Evolutionary conservation across 306 rosid species (phyloP).

Genomic region (Malus sieversii): DNA sequence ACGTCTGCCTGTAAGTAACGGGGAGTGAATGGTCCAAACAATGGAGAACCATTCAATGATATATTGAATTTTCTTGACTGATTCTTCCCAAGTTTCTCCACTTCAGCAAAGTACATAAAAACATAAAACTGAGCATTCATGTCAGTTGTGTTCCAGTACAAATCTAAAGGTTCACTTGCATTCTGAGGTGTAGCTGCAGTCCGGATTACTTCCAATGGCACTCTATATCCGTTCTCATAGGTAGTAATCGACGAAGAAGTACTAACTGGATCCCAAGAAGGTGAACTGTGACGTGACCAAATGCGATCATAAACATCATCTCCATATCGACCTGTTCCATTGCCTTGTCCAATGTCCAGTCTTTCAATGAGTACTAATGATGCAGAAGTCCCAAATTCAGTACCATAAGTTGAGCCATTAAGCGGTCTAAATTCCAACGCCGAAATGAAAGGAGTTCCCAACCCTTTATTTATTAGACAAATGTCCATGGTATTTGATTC

Average conservation of each 20-base stretch:
- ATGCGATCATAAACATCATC: conserved; percentile 56
- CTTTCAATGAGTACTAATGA: conserved; percentile 46
- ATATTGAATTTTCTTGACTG: conserved; percentile 44
- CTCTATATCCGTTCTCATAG: conserved; percentile 40
- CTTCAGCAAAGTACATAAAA: conserved; percentile 49
- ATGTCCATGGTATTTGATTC: conserved; percentile 23
- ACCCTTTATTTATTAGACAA: conserved; percentile 56
- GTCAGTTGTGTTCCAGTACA: conserved; percentile 40
- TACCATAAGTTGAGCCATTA: conserved; percentile 31
- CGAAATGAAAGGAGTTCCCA: conserved; percentile 64
- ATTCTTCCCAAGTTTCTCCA: conserved; percentile 33
- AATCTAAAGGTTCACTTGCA: conserved; percentile 29
- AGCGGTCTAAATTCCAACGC: conserved; percentile 65
- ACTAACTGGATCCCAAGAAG: conserved; percentile 35
- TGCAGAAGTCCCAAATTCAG: conserved; percentile 40
- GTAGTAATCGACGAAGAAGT: conserved; percentile 29
- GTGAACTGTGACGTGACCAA: conserved; percentile 36
- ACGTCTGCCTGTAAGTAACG: conserved; percentile 24
- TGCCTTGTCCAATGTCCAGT: conserved; percentile 36
- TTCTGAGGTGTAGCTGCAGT: conserved; percentile 42
- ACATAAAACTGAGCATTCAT: conserved; percentile 34
- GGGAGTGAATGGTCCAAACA: conserved; percentile 35
- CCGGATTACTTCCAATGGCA: conserved; percentile 46
- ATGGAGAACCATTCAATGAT: conserved; percentile 52
- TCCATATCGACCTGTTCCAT: conserved; percentile 44